Percentiles rank a stretch among this genome's conserved stretches.
Conservation (phyloP, 257 asterid species). For the Haberlea rhodopensis region DNA sequence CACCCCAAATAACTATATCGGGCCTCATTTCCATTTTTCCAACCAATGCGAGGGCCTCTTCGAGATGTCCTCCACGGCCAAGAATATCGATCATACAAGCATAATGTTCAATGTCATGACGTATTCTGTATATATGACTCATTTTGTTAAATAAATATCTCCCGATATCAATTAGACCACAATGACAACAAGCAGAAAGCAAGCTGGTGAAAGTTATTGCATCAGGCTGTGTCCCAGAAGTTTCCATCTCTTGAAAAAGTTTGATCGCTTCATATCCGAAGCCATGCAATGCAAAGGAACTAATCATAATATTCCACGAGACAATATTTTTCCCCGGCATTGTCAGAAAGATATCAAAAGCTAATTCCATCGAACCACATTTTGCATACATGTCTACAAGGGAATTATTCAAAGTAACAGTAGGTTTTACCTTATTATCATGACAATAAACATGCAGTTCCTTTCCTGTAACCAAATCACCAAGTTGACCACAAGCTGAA, state of each 20-base stretch:
- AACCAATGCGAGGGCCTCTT: constrained; percentile 47
- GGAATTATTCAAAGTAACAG: constrained; percentile 42
- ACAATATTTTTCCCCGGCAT: constrained; percentile 44
- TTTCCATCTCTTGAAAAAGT: constrained; percentile 57
- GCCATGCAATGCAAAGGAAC: constrained; percentile 56
- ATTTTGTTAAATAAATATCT: constrained; percentile 45
- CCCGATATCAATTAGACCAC: constrained; percentile 56
- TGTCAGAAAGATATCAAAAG: constrained; percentile 35
- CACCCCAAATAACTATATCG: constrained; percentile 54
- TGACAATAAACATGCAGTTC: constrained; percentile 37
- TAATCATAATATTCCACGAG: constrained; percentile 64
- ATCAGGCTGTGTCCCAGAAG: constrained; percentile 43
- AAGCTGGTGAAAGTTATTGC: constrained; percentile 54
- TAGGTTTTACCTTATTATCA: constrained; percentile 19
- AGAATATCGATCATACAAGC: constrained; percentile 62
- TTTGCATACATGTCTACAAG: constrained; percentile 70
- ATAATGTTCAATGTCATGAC: constrained; percentile 48
- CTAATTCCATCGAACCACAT: constrained; percentile 56
- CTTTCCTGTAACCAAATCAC: constrained; percentile 52
- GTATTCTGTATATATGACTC: constrained; percentile 30
- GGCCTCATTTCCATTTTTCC: constrained; percentile 55
- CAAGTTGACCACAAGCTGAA: constrained; percentile 56
- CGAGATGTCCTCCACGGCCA: constrained; percentile 53
- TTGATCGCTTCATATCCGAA: constrained; percentile 45
- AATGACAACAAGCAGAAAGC: constrained; percentile 67